Evolutionary conservation across 2,329 filamentous ascomycete genomes (phyloP).

Genomic region (Xylariaceae sp.): DNA sequence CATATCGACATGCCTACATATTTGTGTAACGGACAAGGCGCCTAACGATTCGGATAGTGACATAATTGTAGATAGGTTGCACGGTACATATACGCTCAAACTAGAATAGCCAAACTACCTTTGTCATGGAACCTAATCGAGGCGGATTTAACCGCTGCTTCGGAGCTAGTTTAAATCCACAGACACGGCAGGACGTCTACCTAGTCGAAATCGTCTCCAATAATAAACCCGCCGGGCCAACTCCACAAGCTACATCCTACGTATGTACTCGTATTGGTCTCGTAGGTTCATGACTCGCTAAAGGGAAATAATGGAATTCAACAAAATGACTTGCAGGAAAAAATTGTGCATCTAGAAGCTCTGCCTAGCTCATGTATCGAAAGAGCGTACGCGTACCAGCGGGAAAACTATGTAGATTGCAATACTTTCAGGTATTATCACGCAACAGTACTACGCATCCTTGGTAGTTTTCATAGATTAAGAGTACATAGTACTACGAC

Average conservation of each 20-base stretch:
- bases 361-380: no score
- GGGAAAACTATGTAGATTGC: no score
- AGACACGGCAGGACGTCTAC: conserved; percentile 9
- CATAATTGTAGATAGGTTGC: not conserved
- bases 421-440: no score
- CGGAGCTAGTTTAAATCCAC: conserved; percentile 20
- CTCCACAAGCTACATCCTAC: conserved; percentile 10
- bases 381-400: no score
- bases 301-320: conserved; percentile 3
- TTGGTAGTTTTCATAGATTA: no score
- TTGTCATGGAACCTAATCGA: not conserved
- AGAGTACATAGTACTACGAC: no score
- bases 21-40: no score
- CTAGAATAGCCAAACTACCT: not conserved
- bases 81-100: not conserved
- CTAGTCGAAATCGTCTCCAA: conserved; percentile 17
- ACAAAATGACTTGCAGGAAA: conserved; percentile 8
- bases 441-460: no score
- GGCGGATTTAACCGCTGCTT: conserved; percentile 11
- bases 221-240: conserved; percentile 7
- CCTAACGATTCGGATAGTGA: not conserved
- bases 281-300: conserved; percentile 14
- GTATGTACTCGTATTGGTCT: no score
- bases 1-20: no score
- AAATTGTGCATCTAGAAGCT: conserved; percentile 6